Percentiles rank a stretch among this genome's conserved stretches.
Evolutionary conservation across 2,329 filamentous ascomycete genomes (phyloP).

Genomic region (Passalora sequoiae): DNA sequence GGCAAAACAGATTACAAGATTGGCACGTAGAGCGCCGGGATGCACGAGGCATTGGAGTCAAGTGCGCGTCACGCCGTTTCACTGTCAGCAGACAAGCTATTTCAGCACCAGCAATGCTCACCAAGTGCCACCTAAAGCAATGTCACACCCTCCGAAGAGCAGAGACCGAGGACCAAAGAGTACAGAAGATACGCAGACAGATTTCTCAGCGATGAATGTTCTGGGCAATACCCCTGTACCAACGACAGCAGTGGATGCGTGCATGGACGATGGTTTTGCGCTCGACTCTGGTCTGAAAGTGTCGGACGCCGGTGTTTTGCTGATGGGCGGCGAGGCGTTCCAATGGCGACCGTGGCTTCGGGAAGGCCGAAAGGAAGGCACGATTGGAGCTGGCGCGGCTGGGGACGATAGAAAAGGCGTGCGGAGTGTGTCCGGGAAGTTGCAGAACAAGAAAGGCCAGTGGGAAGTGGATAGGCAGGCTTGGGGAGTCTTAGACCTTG

Average conservation of each 20-base stretch:
- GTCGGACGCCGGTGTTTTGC: constrained; percentile 62
- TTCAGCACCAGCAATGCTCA: not conserved
- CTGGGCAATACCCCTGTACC: constrained; percentile 69
- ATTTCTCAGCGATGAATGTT: constrained; percentile 74
- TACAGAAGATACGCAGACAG: constrained; percentile 59
- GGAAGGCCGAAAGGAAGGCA: constrained; percentile 35
- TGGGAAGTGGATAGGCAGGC: constrained; percentile 67
- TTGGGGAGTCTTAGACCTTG: constrained; percentile 68
- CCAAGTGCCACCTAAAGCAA: not conserved
- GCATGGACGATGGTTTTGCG: constrained; percentile 76
- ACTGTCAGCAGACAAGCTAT: not conserved
- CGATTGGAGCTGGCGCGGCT: constrained; percentile 33
- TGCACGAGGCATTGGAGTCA: too few species aligned
- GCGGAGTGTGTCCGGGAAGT: constrained; percentile 35
- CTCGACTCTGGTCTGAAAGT: constrained; percentile 76
- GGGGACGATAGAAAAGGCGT: constrained; percentile 34
- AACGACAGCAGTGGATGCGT: constrained; percentile 77
- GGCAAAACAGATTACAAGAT: too few species aligned
- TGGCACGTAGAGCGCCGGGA: too few species aligned
- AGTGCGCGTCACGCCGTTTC: too few species aligned
- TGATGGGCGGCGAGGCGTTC: constrained; percentile 85
- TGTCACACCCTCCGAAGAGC: constrained; percentile 33
- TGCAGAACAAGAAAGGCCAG: constrained; percentile 73
- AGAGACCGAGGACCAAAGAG: constrained; percentile 58
- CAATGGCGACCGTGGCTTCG: constrained; percentile 76